phyloP scores from a whole-genome alignment of 2,329 filamentous ascomycete genomes.

The Colletotrichum sp. region DNA sequence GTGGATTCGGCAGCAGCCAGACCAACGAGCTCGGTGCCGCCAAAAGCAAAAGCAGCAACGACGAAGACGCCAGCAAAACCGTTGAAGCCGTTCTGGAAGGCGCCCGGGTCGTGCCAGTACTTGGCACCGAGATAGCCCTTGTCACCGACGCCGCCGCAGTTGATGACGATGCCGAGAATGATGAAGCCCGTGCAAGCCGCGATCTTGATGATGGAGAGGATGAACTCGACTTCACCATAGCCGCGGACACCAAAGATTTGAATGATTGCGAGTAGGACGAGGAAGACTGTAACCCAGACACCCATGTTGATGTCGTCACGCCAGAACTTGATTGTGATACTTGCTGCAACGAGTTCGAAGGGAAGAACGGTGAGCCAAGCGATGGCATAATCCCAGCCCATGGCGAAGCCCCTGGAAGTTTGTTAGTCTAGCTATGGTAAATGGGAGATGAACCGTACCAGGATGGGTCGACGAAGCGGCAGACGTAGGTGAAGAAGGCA shows the following conservation, averaged over 20 bases:
- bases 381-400: slow-evolving; percentile 58
- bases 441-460: slow-evolving; percentile 36
- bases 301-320: slow-evolving; percentile 52
- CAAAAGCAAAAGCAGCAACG: slow-evolving; percentile 24
- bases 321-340: slow-evolving; percentile 76
- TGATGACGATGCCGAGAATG: slow-evolving; percentile 26
- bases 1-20: slow-evolving; percentile 27
- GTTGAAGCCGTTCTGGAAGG: slow-evolving; percentile 27
- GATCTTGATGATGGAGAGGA: slow-evolving; percentile 63
- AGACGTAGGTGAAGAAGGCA: slow-evolving; percentile 67
- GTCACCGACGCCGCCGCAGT: slow-evolving; percentile 23
- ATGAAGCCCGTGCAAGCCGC: slow-evolving; percentile 19
- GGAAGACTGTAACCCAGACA: slow-evolving; percentile 57
- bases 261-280: slow-evolving; percentile 50
- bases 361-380: slow-evolving; percentile 76
- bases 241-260: slow-evolving; percentile 58
- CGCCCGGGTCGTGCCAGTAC: slow-evolving; percentile 27
- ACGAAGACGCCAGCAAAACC: slow-evolving; percentile 26
- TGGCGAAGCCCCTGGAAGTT: slow-evolving; percentile 51
- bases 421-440: neutral
- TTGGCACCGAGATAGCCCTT: slow-evolving; percentile 24
- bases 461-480: slow-evolving; percentile 66
- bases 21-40: slow-evolving; percentile 28
- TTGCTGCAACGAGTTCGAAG: slow-evolving; percentile 74
- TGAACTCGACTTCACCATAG: slow-evolving; percentile 66